phyloP scores from a whole-genome alignment of 2,329 filamentous ascomycete species.

The Fusarium subtropicale region DNA sequence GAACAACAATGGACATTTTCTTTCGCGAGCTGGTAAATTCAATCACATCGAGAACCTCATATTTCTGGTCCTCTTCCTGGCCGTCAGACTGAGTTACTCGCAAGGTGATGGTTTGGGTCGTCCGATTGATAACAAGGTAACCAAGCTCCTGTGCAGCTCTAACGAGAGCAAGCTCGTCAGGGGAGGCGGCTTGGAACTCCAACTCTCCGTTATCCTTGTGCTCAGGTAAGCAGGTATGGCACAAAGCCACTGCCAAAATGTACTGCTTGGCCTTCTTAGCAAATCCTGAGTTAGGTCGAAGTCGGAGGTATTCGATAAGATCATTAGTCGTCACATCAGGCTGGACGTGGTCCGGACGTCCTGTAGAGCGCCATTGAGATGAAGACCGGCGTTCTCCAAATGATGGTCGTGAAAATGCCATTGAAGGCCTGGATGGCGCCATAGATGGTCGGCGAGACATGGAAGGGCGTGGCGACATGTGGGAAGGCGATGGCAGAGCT shows the following conservation, averaged over 20 bases:
- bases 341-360: slow-evolving; percentile 62
- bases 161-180: slow-evolving; percentile 89
- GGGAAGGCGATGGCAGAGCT: slow-evolving; percentile 47
- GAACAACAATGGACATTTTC: slow-evolving; percentile 88
- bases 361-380: slow-evolving; percentile 63
- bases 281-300: slow-evolving; percentile 80
- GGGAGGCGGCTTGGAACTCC: slow-evolving; percentile 89
- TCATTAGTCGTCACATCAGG: slow-evolving; percentile 75
- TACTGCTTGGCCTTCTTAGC: slow-evolving; percentile 84
- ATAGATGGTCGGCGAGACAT: slow-evolving; percentile 45
- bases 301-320: slow-evolving; percentile 80
- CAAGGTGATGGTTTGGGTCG: slow-evolving; percentile 74
- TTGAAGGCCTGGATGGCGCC: slow-evolving; percentile 46
- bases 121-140: slow-evolving; percentile 79
- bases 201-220: slow-evolving; percentile 72
- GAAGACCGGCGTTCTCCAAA: slow-evolving; percentile 57
- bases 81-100: slow-evolving; percentile 55
- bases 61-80: slow-evolving; percentile 67
- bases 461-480: slow-evolving; percentile 42
- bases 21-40: slow-evolving; percentile 92
- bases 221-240: slow-evolving; percentile 92
- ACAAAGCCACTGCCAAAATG: slow-evolving; percentile 84
- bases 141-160: slow-evolving; percentile 87
- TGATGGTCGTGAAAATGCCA: slow-evolving; percentile 48
- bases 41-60: slow-evolving; percentile 86